These are phyloP conservation scores for Barbatosphaeria neglecta DNA, from an alignment of 495 filamentous ascomycete species.

Conservation along the genomic window DNA sequence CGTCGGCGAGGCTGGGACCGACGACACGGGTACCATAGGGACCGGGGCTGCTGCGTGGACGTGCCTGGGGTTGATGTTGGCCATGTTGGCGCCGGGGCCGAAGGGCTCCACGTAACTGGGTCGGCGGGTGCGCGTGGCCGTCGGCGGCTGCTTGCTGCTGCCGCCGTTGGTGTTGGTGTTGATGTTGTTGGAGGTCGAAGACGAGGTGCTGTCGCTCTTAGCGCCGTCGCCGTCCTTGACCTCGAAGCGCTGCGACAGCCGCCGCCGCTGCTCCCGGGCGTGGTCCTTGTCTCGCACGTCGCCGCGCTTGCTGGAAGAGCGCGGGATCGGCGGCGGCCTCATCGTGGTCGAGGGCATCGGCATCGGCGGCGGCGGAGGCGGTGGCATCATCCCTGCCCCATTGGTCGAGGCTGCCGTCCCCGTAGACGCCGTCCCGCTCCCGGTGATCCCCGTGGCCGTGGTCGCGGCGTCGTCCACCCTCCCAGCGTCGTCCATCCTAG, in stretches of 20 bases:
- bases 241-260: constrained; percentile 1
- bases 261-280: neutral
- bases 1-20: neutral
- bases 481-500: too few relatives aligned
- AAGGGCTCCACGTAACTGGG: constrained; percentile 25
- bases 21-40: too few relatives aligned
- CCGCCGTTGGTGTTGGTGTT: constrained; percentile 10
- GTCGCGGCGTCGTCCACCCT: too few relatives aligned
- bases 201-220: constrained; percentile 13
- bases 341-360: neutral
- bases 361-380: neutral
- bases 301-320: neutral
- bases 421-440: too few relatives aligned
- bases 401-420: too few relatives aligned
- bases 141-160: constrained; percentile 14
- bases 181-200: too few relatives aligned
- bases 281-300: neutral
- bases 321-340: neutral
- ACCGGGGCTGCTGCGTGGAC: too few relatives aligned
- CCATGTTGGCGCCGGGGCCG: constrained; percentile 8
- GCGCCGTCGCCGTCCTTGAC: constrained; percentile 8
- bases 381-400: neutral
- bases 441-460: too few relatives aligned
- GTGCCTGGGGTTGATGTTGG: too few relatives aligned
- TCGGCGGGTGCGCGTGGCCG: constrained; percentile 8